Evolutionary conservation across 169 alveolate genomes (phyloP).

Genomic region (Perkinsus olseni): DNA sequence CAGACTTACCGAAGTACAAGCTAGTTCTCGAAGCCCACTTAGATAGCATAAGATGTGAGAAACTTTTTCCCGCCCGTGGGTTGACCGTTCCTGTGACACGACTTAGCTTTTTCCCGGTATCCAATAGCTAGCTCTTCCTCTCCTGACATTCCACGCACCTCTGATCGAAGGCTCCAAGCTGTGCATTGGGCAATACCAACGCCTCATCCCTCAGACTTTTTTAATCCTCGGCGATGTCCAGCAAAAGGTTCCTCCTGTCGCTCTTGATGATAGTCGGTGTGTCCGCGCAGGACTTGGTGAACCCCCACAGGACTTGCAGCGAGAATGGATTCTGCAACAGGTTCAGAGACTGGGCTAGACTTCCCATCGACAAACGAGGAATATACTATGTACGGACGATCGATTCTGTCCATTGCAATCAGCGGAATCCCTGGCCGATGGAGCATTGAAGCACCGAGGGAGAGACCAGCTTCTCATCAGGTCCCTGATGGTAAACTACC

Average conservation of each 20-base stretch:
- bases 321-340: not conserved
- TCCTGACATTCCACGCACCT: too few species aligned
- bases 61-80: too few species aligned
- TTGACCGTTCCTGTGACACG: too few species aligned
- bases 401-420: not conserved
- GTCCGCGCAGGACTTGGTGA: not conserved
- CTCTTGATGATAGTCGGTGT: not conserved
- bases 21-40: too few species aligned
- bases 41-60: too few species aligned
- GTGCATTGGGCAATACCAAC: too few species aligned
- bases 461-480: not conserved
- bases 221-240: not conserved
- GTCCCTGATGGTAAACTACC: not conserved
- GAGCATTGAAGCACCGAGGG: not conserved
- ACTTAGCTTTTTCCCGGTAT: too few species aligned
- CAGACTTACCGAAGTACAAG: too few species aligned
- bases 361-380: not conserved
- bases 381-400: not conserved
- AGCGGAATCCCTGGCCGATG: not conserved
- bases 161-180: too few species aligned
- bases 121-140: too few species aligned
- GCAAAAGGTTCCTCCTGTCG: not conserved
- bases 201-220: too few species aligned
- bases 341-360: not conserved
- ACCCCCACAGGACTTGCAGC: not conserved